Conservation (phyloP, 2,329 filamentous ascomycete species). For the Penicillium occitanis region DNA sequence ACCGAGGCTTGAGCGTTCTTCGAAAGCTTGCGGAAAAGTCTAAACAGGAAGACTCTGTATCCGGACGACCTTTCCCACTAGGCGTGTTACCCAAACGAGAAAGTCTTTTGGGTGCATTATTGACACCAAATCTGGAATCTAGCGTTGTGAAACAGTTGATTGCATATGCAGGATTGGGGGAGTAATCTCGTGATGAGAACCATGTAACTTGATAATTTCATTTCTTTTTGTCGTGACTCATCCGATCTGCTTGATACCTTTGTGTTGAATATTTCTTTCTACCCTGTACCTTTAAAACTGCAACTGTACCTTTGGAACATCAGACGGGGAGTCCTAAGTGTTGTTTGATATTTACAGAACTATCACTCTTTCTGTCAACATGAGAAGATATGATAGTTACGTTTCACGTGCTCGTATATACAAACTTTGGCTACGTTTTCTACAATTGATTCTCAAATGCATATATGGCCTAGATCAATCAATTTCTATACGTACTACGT, state of each 20-base stretch:
- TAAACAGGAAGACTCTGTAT: constrained; percentile 55
- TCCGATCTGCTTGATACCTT: constrained; percentile 20
- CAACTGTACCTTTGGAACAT: constrained; percentile 12
- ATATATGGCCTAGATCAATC: not conserved
- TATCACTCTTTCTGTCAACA: constrained; percentile 1
- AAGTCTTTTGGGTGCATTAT: constrained; percentile 64
- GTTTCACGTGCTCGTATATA: constrained; percentile 9
- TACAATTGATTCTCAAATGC: not conserved
- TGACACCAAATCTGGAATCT: constrained; percentile 65
- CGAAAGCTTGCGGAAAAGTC: constrained; percentile 67
- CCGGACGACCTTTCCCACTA: constrained; percentile 54
- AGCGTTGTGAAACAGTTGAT: constrained; percentile 66
- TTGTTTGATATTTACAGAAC: constrained; percentile 1
- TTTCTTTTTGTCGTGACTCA: constrained; percentile 6
- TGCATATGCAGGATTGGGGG: constrained; percentile 59
- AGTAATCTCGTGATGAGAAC: constrained; percentile 30
- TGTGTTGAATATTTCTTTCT: constrained; percentile 17
- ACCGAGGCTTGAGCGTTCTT: constrained; percentile 67
- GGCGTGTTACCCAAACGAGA: constrained; percentile 66
- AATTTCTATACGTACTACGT: not conserved
- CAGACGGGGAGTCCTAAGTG: constrained; percentile 1
- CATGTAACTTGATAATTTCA: constrained; percentile 15
- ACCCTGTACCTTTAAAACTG: constrained; percentile 19
- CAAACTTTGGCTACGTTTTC: constrained; percentile 2
- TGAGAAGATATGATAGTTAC: constrained; percentile 6